Evolutionary conservation across 257 asterid genomes (phyloP).

Genomic region (Nemophila menziesii): DNA sequence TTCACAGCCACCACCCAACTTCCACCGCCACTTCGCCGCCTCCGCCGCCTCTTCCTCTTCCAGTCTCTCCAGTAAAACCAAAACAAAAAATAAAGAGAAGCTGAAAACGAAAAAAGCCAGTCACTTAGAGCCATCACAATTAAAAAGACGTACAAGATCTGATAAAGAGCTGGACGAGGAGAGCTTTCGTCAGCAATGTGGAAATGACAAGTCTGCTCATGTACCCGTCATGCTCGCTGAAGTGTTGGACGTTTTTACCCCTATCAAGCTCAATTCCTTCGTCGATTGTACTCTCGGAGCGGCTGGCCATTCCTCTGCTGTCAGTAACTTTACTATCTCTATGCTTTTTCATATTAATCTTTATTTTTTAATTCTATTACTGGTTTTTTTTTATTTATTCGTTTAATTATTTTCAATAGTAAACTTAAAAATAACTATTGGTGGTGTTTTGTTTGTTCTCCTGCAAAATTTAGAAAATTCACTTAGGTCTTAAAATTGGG

Average conservation of each 20-base stretch:
- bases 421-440: not conserved
- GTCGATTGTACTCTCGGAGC: constrained; percentile 97
- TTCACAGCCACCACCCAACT: constrained; percentile 11
- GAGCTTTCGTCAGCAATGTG: constrained; percentile 34
- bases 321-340: constrained; percentile 12
- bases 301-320: constrained; percentile 86
- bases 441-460: not conserved
- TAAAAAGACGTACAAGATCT: constrained; percentile 83
- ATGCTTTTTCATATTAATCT: not conserved
- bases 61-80: constrained; percentile 9
- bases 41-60: constrained; percentile 2
- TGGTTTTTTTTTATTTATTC: not conserved
- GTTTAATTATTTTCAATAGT: not conserved
- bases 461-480: not conserved
- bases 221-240: constrained; percentile 87
- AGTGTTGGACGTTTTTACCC: constrained; percentile 65
- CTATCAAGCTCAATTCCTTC: constrained; percentile 51
- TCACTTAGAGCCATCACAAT: constrained; percentile 19
- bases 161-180: constrained; percentile 65
- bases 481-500: too few relatives aligned
- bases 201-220: constrained; percentile 49
- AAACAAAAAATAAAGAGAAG: constrained; percentile 12
- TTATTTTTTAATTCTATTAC: not conserved
- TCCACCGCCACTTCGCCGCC: constrained; percentile 10
- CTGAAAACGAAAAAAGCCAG: constrained; percentile 17